Conservation (phyloP, 371 early-diverging fungal species). For the Mucor racemosus region DNA sequence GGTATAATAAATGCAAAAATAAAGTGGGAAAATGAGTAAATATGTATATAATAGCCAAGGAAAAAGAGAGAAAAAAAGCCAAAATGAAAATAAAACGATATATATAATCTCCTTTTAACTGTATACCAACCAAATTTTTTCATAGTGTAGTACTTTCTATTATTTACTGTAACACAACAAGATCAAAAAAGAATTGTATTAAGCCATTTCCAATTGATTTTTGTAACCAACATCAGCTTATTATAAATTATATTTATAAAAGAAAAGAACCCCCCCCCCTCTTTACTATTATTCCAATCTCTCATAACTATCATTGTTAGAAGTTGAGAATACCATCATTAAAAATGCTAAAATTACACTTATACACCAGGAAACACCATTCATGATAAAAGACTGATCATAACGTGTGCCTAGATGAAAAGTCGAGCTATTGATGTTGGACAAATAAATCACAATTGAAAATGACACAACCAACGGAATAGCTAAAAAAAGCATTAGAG, state of each 20-base stretch:
- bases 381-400: conserved; percentile 32
- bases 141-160: background rate
- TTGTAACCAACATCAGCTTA: background rate
- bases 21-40: background rate
- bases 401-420: conserved; percentile 30
- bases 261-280: too few species aligned
- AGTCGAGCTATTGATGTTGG: conserved; percentile 20
- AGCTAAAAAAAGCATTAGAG: conserved; percentile 20
- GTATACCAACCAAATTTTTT: background rate
- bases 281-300: conserved; percentile 14
- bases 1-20: background rate
- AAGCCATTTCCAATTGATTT: conserved; percentile 7
- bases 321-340: conserved; percentile 22
- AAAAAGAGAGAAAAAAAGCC: background rate
- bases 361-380: conserved; percentile 29
- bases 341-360: conserved; percentile 27
- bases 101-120: conserved; percentile 11
- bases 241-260: background rate
- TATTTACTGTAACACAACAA: conserved; percentile 16
- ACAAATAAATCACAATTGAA: conserved; percentile 31
- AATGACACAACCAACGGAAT: conserved; percentile 34
- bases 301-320: conserved; percentile 23
- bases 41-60: background rate
- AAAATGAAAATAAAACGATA: conserved; percentile 3
- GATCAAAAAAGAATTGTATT: background rate